Base-by-base conservation (phyloP, 345 rosid genomes). In the Hypericum androsaemum region DNA sequence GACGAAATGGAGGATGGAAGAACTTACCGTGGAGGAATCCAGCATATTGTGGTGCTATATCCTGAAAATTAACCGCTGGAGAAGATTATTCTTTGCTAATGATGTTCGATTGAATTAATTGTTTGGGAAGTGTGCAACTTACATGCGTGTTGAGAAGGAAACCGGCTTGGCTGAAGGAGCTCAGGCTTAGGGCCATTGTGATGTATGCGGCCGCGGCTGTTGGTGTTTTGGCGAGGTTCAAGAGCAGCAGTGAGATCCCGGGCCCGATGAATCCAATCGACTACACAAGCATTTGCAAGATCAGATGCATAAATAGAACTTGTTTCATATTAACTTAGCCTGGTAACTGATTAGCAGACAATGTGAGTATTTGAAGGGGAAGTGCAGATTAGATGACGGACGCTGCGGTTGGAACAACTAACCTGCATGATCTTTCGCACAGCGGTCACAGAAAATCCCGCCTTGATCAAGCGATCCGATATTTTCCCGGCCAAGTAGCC, bases 131-230 rank as follows among this genome's bases (percentile, higher is more conserved):
- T 10, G 42, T 14, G 7, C 35, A 62, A 70, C 95, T 52, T 77
- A 83, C 98, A 64, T 87, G 98, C 67, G 87, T 88, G 59, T 88
- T 92, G 59, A 92, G 94, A 59, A 87, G 96, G 68, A 82, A 92
- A 12, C 98, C 96, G 5, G 96, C 98, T 74, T 92, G 98, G 79
- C 98, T 92, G 71, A 92, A 87, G 45, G 95, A 84, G 72, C 98
- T 88, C 62, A 84, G 75, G 71, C 96, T 87, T 49, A 92, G 67
- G 14, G 94, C 98, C 42, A 56, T 54, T 7, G 98, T 84, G 64
- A 92, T 81, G 28, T 67, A 59, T 11, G 71, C 51, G 38, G 89
- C 69, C 9, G 98, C 98, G 55, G 60, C 15, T 37, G 59, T 57
- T 12, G 96, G 96, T 32, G 98, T 73, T 52, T 78, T 77, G 36